These are phyloP conservation scores for Diaporthe sp. DNA, from an alignment of 2,329 filamentous ascomycete species.

Conservation along the genomic window DNA sequence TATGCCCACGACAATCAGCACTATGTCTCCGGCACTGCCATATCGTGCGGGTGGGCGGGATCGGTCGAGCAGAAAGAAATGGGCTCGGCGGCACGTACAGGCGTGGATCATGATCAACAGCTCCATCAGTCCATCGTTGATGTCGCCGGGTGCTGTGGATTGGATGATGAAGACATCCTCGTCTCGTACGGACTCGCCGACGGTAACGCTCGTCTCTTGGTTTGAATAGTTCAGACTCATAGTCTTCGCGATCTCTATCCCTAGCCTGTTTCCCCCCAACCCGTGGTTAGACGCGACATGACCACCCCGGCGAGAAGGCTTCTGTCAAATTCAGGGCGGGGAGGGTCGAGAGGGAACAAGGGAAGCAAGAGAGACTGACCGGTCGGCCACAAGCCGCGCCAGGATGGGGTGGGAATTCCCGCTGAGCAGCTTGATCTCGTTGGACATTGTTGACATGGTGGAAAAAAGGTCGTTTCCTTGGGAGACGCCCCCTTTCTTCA, in stretches of 20 bases:
- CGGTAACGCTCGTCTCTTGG: conserved; percentile 90
- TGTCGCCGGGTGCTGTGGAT: conserved; percentile 93
- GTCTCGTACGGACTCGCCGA: conserved; percentile 95
- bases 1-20: conserved; percentile 16
- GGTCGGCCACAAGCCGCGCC: conserved; percentile 53
- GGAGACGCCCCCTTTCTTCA: conserved; percentile 30
- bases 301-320: neutral
- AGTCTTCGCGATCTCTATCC: conserved; percentile 83
- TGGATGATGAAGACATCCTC: conserved; percentile 99
- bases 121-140: conserved; percentile 99
- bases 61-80: neutral
- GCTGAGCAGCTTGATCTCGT: conserved; percentile 67
- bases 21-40: neutral
- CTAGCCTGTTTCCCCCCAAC: conserved; percentile 65
- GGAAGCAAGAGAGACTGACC: conserved; percentile 50
- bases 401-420: conserved; percentile 48
- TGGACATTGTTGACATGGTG: conserved; percentile 56
- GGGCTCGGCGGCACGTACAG: conserved; percentile 64
- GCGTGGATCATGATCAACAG: conserved; percentile 98
- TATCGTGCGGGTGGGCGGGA: neutral
- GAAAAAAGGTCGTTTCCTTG: conserved; percentile 16
- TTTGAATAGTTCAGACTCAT: conserved; percentile 89
- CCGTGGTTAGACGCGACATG: conserved; percentile 22
- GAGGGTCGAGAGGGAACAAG: neutral
- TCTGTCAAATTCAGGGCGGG: neutral